A percentile compares a stretch with the other conserved stretches of the same genome.
Evolutionary conservation across 768 basidiomycete genomes (phyloP).

Genomic region (Mycena galericulata): DNA sequence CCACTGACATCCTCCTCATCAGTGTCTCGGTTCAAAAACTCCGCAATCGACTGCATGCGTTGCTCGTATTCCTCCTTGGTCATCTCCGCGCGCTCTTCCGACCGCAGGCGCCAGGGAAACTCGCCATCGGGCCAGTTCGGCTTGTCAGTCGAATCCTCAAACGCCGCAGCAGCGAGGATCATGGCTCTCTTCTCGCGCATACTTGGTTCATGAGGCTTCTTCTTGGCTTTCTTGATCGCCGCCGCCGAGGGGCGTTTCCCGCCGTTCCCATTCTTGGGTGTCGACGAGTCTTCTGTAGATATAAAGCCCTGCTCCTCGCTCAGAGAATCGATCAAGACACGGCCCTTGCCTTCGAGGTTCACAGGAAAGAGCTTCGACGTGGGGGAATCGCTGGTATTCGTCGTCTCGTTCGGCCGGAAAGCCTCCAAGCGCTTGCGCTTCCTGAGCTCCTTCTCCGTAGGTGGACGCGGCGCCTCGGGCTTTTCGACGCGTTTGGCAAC

Average conservation of each 20-base stretch:
- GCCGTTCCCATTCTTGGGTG: slow-evolving; percentile 54
- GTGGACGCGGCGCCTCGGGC: slow-evolving; percentile 47
- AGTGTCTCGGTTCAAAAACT: slow-evolving; percentile 79
- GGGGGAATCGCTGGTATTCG: slow-evolving; percentile 43
- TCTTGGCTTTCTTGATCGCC: slow-evolving; percentile 47
- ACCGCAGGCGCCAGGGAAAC: slow-evolving; percentile 81
- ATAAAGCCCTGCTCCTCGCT: slow-evolving; percentile 50
- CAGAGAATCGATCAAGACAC: slow-evolving; percentile 73
- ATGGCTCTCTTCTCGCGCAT: slow-evolving; percentile 49
- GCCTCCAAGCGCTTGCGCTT: slow-evolving; percentile 79
- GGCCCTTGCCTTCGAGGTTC: slow-evolving; percentile 75
- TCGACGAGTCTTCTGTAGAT: slow-evolving; percentile 44
- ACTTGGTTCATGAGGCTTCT: slow-evolving; percentile 57
- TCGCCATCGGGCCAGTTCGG: slow-evolving; percentile 85
- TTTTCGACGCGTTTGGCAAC: slow-evolving; percentile 56
- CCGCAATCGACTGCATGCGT: slow-evolving; percentile 73
- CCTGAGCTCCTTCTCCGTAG: slow-evolving; percentile 70
- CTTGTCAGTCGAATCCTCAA: slow-evolving; percentile 53
- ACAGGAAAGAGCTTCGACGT: slow-evolving; percentile 68
- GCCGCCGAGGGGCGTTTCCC: slow-evolving; percentile 45
- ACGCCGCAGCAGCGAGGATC: slow-evolving; percentile 33
- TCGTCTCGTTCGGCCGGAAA: slow-evolving; percentile 60
- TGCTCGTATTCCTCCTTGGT: slow-evolving; percentile 69
- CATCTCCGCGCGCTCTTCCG: slow-evolving; percentile 64
- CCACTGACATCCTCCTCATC: slow-evolving; percentile 66